These are phyloP conservation scores for Rhodamnia argentea DNA, from an alignment of 345 rosid genomes.

Conservation along the genomic window DNA sequence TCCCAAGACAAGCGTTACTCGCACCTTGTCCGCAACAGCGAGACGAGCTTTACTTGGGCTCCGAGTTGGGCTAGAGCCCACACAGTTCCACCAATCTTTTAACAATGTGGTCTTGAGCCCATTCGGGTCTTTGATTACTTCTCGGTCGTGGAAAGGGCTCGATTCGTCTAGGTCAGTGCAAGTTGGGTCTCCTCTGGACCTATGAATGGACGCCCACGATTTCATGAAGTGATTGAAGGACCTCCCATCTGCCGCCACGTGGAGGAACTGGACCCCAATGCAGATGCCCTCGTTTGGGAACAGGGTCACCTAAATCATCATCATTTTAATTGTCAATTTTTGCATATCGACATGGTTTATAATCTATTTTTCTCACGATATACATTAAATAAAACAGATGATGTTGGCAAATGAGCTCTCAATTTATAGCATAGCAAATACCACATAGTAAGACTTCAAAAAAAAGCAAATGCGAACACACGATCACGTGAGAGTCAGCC, in stretches of 20 bases:
- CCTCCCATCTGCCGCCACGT: slow-evolving; percentile 31
- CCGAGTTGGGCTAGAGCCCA: not conserved
- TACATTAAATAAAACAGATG: not conserved
- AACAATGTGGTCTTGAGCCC: slow-evolving; percentile 2
- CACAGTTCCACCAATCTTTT: not conserved
- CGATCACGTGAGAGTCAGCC: not conserved
- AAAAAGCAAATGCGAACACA: not conserved
- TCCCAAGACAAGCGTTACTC: slow-evolving; percentile 10
- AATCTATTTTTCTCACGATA: no score
- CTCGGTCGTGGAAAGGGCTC: slow-evolving; percentile 6
- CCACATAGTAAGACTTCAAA: not conserved
- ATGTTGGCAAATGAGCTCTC: no score
- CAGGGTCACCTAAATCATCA: slow-evolving; percentile 9
- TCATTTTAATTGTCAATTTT: no score
- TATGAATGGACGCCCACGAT: slow-evolving; percentile 22
- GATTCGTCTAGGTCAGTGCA: not conserved
- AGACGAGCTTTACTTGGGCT: not conserved
- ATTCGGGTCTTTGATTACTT: slow-evolving; percentile 7
- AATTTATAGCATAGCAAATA: not conserved
- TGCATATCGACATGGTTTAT: no score
- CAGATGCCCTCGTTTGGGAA: slow-evolving; percentile 30
- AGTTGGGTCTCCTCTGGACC: not conserved
- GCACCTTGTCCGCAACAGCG: slow-evolving; percentile 2
- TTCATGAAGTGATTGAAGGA: slow-evolving; percentile 27
- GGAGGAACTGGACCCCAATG: slow-evolving; percentile 10